Conservation (phyloP, 352 stramenopile genomes). For the Globisporangium splendens region DNA sequence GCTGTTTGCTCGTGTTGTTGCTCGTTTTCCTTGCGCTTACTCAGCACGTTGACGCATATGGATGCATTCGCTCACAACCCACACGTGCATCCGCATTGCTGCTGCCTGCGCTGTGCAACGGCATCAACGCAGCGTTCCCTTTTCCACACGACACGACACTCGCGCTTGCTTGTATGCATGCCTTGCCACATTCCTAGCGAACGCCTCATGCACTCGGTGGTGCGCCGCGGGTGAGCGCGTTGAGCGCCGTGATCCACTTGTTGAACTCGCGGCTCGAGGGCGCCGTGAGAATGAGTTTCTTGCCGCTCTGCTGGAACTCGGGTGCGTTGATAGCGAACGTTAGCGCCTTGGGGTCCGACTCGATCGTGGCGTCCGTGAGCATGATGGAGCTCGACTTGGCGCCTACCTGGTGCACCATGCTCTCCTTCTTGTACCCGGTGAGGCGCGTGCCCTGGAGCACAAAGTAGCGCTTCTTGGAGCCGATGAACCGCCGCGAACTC, state of each 20-base stretch:
- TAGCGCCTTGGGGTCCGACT: constrained; percentile 60
- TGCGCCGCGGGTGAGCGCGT: constrained; percentile 31
- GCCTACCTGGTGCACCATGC: constrained; percentile 62
- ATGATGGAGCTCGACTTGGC: constrained; percentile 72
- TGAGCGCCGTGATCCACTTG: constrained; percentile 76
- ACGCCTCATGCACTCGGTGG: constrained; percentile 37
- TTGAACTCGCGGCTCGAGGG: constrained; percentile 79
- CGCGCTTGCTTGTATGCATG: background rate
- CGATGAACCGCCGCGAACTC: constrained; percentile 71
- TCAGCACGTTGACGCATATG: too few species aligned
- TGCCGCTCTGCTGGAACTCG: constrained; percentile 63
- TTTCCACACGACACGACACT: too few species aligned
- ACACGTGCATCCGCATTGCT: too few species aligned
- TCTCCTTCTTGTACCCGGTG: constrained; percentile 77
- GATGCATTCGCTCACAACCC: too few species aligned
- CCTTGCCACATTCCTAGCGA: background rate
- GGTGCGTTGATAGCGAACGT: constrained; percentile 80
- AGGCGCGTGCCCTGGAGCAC: constrained; percentile 57
- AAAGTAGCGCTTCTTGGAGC: constrained; percentile 86
- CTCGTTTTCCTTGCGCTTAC: too few species aligned
- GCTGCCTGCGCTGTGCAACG: too few species aligned
- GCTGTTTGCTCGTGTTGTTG: too few species aligned
- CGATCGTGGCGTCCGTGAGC: constrained; percentile 59
- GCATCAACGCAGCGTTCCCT: too few species aligned
- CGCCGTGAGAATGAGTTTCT: constrained; percentile 78